Base-by-base conservation (phyloP, 1,284 basidiomycete species). In the Thecaphora thlaspeos region DNA sequence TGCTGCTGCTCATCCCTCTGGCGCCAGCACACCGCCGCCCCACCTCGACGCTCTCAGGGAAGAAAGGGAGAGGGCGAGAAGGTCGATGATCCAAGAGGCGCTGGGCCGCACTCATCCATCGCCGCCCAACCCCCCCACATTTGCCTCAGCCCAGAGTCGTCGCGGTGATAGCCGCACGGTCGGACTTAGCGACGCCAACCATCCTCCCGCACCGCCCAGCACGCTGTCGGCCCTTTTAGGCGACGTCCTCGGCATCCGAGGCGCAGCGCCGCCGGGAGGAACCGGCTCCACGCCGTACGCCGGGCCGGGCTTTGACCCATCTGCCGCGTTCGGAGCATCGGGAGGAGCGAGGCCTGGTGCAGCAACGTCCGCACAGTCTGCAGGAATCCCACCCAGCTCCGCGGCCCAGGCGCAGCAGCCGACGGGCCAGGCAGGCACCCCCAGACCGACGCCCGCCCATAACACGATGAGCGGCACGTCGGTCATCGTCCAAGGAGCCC, bases 401-500 rank as follows among this genome's bases (percentile, higher is more conserved):
- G 18, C 37, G 15, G 3, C 39, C 19, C 24, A 17, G 12, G 9
- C 41, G 12, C 50, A 40, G 30, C 42, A 37, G 28, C 51, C 43
- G 37, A 45, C 45, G 24, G 43, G n/a, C 36, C 44, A 34, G 32
- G 10, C 19, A 17, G 46, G 50, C 24, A 19, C 41, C 11, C n/a
- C 47, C 8, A 28, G 53, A 26, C 50, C 49, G 11, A 45, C 49
- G 12, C 42, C 53, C 23, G 40, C 58, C 22, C 57, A 64, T 23
- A 50, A 51, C 34, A 61, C 47, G 45, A 61, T 65, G 50, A 65
- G 56, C 32, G 73, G 73, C 28, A 75, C 73, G 3, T 73, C 71
- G 18, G 71, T 76, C 56, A 72, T 76, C 17, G 73, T 76, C 9
- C 73, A 76, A 38, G 73, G 73, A 19, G 73, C 73, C 7, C 63